phyloP scores from a whole-genome alignment of 352 stramenopile genomes.

The Lagenidium giganteum region DNA sequence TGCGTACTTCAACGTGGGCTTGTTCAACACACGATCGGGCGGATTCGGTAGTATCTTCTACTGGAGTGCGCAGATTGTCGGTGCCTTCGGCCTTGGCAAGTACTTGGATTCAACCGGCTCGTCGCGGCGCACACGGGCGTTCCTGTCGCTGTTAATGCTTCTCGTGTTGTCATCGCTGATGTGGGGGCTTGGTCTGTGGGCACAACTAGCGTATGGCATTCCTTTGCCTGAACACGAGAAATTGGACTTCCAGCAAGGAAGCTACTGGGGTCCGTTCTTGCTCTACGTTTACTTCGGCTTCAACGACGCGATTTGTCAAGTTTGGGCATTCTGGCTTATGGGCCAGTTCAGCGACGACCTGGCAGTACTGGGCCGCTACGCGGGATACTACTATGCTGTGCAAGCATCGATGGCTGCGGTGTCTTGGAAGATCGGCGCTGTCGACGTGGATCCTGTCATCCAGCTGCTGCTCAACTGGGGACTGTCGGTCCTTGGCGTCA shows the following conservation, averaged over 20 bases:
- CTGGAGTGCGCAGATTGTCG: slow-evolving; percentile 39
- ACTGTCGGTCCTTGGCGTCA: slow-evolving; percentile 16
- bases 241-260: too few relatives aligned
- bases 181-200: slow-evolving; percentile 25
- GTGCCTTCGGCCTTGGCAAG: slow-evolving; percentile 19
- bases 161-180: slow-evolving; percentile 25
- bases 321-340: slow-evolving; percentile 84
- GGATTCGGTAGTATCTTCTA: slow-evolving; percentile 33
- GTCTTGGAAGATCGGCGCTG: slow-evolving; percentile 33
- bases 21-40: slow-evolving; percentile 35
- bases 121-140: too few relatives aligned
- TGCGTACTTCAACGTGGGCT: slow-evolving; percentile 37
- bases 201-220: slow-evolving; percentile 18
- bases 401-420: slow-evolving; percentile 34
- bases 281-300: slow-evolving; percentile 72
- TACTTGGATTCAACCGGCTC: too few relatives aligned
- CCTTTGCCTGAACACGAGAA: too few relatives aligned
- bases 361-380: too few relatives aligned
- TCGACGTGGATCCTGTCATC: slow-evolving; percentile 9
- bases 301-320: slow-evolving; percentile 68
- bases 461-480: slow-evolving; percentile 35
- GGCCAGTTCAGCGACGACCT: too few relatives aligned
- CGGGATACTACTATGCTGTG: slow-evolving; percentile 67
- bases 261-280: slow-evolving; percentile 31
- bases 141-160: slow-evolving; percentile 10